These are phyloP conservation scores for Blastobotrys peoriensis DNA, from an alignment of 805 yeast species.

Conservation along the genomic window DNA sequence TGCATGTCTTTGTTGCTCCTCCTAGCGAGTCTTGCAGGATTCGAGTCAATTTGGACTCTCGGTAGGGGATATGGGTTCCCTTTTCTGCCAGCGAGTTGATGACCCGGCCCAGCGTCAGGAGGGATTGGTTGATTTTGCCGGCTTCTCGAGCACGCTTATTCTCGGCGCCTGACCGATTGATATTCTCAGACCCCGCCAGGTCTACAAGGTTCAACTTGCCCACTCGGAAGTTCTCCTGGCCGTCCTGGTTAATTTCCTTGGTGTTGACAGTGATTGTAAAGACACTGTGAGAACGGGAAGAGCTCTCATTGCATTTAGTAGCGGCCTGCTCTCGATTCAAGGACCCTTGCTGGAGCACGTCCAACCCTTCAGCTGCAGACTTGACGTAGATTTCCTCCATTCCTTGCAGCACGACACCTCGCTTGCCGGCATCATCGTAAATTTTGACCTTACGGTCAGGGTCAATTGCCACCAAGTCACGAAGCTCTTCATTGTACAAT, in stretches of 20 bases:
- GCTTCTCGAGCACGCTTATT: conserved; percentile 86
- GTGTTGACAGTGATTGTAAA: conserved; percentile 61
- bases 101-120: conserved; percentile 80
- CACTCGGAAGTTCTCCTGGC: conserved; percentile 45
- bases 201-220: conserved; percentile 82
- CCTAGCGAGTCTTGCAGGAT: conserved; percentile 77
- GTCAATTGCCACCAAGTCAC: conserved; percentile 50
- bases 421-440: conserved; percentile 41
- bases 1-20: conserved; percentile 76
- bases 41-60: conserved; percentile 75
- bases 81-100: conserved; percentile 63
- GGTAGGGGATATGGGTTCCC: conserved; percentile 64
- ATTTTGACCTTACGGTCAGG: conserved; percentile 46
- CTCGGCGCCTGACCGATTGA: conserved; percentile 76
- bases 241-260: conserved; percentile 43
- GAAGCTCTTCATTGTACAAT: conserved; percentile 76
- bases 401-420: conserved; percentile 46
- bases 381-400: conserved; percentile 49
- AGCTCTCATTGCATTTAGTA: conserved; percentile 66
- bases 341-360: conserved; percentile 50
- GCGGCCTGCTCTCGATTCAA: conserved; percentile 62
- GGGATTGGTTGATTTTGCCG: conserved; percentile 82
- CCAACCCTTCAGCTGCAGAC: conserved; percentile 43
- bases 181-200: conserved; percentile 90
- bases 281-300: conserved; percentile 74